Conservation (phyloP, 441 rosid genomes). For the Adansonia rubrostipa region DNA sequence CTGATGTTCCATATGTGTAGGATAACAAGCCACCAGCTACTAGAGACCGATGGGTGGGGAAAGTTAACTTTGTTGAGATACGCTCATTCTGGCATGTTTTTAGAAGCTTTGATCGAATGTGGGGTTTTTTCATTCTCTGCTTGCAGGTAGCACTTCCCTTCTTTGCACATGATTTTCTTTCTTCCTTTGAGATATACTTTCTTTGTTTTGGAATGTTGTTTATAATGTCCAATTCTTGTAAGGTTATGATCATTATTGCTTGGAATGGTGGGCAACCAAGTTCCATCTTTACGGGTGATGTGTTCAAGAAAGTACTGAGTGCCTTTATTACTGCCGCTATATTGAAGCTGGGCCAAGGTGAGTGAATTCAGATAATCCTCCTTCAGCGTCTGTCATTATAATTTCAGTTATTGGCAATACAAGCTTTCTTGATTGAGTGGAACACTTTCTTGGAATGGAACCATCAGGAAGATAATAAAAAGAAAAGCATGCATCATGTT, state of each 20-base stretch:
- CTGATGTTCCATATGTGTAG: conserved; percentile 44
- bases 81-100: conserved; percentile 97
- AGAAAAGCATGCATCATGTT: not conserved
- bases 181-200: not conserved
- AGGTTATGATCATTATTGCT: conserved; percentile 97
- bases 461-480: conserved; percentile 8
- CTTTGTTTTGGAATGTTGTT: conserved; percentile 24
- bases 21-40: conserved; percentile 60
- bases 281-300: conserved; percentile 55
- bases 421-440: conserved; percentile 10
- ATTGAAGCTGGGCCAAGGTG: conserved; percentile 98
- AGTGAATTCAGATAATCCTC: conserved; percentile 16
- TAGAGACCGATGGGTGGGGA: conserved; percentile 85
- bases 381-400: not conserved
- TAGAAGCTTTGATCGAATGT: conserved; percentile 99
- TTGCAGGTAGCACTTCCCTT: conserved; percentile 66
- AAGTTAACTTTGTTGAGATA: conserved; percentile 97
- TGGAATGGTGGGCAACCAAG: conserved; percentile 82
- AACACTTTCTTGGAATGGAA: not conserved
- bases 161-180: not conserved
- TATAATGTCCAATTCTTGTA: conserved; percentile 34
- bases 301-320: conserved; percentile 82
- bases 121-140: conserved; percentile 91
- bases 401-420: not conserved
- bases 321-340: conserved; percentile 96